Conservation (phyloP, 352 stramenopile species). For the Phytophthora pisi region DNA sequence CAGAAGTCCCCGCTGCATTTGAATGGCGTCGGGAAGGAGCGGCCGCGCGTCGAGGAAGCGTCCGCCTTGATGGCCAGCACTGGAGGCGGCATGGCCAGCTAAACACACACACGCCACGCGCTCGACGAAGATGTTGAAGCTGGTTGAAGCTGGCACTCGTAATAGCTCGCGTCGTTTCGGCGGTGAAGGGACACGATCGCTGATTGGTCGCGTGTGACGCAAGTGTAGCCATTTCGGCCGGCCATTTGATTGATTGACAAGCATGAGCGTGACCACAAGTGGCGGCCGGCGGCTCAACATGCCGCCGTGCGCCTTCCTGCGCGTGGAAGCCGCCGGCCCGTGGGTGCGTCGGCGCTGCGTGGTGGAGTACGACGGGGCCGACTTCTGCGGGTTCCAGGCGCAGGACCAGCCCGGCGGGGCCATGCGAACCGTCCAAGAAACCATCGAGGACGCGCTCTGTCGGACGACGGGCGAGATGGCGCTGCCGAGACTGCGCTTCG, state of each 20-base stretch:
- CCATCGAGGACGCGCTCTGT: conserved; percentile 70
- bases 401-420: conserved; percentile 50
- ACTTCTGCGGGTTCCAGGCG: conserved; percentile 83
- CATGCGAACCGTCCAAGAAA: conserved; percentile 74
- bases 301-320: conserved; percentile 52
- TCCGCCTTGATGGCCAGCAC: conserved; percentile 15
- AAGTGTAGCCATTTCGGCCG: background rate
- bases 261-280: conserved; percentile 11
- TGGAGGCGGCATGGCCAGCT: conserved; percentile 16
- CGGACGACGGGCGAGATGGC: conserved; percentile 75
- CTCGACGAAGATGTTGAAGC: no score
- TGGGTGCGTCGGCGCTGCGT: conserved; percentile 45
- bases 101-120: background rate
- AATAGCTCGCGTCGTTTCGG: conserved; percentile 11
- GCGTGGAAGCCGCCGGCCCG: conserved; percentile 25
- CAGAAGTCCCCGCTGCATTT: conserved; percentile 84
- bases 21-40: conserved; percentile 70
- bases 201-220: conserved; percentile 19
- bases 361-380: conserved; percentile 78
- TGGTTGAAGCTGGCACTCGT: background rate
- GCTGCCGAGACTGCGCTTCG: conserved; percentile 74
- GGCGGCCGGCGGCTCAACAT: conserved; percentile 41
- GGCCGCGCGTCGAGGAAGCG: conserved; percentile 10
- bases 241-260: conserved; percentile 18
- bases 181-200: conserved; percentile 25